Conservation (phyloP, 108 stramenopile genomes). For the Cyclostephanos tholiformis region DNA sequence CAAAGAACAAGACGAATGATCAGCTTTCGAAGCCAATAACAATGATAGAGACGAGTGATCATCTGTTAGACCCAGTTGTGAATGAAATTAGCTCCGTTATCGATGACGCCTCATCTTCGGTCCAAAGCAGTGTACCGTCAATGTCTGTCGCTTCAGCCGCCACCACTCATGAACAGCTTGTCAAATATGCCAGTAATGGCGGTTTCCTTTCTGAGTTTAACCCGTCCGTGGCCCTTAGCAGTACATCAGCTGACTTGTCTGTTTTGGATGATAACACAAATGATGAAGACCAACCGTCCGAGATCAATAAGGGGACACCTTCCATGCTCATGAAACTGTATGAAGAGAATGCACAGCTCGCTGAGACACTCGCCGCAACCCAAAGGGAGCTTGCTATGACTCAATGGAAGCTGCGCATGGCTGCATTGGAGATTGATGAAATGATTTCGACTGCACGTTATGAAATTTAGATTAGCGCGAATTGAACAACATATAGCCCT, state of each 20-base stretch:
- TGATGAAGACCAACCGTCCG: neutral
- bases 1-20: neutral
- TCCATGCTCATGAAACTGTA: slow-evolving; percentile 17
- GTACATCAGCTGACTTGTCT: neutral
- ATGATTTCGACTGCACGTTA: slow-evolving; percentile 15
- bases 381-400: slow-evolving; percentile 23
- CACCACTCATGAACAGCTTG: neutral
- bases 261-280: neutral
- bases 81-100: neutral
- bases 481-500: too few relatives aligned
- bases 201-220: neutral
- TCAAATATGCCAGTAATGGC: neutral
- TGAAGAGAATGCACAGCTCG: slow-evolving; percentile 22
- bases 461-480: neutral
- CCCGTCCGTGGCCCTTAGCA: neutral
- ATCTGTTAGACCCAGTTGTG: neutral
- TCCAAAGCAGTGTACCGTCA: neutral
- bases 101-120: neutral
- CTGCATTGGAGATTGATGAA: slow-evolving; percentile 9
- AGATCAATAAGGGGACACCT: neutral
- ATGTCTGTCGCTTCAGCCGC: neutral
- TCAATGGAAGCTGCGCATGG: slow-evolving; percentile 12
- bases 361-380: slow-evolving; percentile 17
- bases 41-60: neutral
- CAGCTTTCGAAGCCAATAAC: neutral